A percentile compares a stretch with the other conserved stretches of the same genome.
Evolutionary conservation across 768 basidiomycete species (phyloP).

Genomic region (Boletus reticulatus): DNA sequence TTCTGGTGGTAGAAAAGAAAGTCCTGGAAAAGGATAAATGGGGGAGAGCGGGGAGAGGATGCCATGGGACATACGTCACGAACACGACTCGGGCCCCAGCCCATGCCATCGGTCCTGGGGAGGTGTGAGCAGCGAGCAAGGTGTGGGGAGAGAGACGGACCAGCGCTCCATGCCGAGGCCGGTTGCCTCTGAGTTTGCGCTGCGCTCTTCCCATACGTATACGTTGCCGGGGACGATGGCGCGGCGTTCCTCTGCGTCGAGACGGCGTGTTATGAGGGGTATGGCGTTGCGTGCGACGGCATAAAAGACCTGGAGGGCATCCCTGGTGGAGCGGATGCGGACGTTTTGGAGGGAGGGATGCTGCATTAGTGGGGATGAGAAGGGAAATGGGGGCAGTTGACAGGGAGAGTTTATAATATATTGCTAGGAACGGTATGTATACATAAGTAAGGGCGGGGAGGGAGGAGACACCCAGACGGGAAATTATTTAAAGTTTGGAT

Average conservation of each 20-base stretch:
- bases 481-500: conserved; percentile 58
- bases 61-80: conserved; percentile 36
- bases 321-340: conserved; percentile 73
- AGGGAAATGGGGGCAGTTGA: conserved; percentile 14
- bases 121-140: background rate
- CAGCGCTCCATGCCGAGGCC: conserved; percentile 88
- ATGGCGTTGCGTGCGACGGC: conserved; percentile 67
- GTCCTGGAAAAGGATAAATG: conserved; percentile 35
- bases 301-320: conserved; percentile 80
- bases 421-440: conserved; percentile 20
- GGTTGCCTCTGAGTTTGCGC: conserved; percentile 76
- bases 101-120: conserved; percentile 63
- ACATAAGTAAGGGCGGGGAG: conserved; percentile 21
- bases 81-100: conserved; percentile 81
- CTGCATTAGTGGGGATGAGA: conserved; percentile 52
- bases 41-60: background rate
- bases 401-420: conserved; percentile 36
- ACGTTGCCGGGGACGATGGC: conserved; percentile 75
- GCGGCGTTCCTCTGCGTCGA: conserved; percentile 79
- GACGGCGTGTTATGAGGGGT: conserved; percentile 75
- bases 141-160: conserved; percentile 32
- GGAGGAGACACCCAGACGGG: conserved; percentile 18
- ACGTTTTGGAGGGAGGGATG: conserved; percentile 73
- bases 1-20: conserved; percentile 58
- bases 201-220: conserved; percentile 88